Evolutionary conservation across 768 basidiomycete species (phyloP).

Genomic region (Tephrocybe rancida): DNA sequence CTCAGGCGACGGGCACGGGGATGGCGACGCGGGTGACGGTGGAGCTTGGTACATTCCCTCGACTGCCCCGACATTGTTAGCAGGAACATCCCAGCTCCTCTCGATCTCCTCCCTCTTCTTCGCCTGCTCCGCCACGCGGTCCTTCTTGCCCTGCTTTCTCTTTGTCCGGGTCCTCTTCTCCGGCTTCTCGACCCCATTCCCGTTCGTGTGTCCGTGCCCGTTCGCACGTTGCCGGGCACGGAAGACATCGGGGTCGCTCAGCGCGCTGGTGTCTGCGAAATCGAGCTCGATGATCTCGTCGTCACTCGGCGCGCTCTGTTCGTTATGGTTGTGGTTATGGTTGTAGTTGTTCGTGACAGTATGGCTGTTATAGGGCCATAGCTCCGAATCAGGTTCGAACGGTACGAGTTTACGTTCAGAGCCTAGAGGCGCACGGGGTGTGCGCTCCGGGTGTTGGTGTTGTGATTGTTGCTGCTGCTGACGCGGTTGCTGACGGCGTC

Average conservation of each 20-base stretch:
- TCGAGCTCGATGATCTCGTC: slow-evolving; percentile 76
- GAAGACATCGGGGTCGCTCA: slow-evolving; percentile 70
- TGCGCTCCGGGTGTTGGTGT: not conserved
- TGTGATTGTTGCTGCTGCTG: not conserved
- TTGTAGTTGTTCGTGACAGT: not conserved
- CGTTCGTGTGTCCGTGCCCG: slow-evolving; percentile 1
- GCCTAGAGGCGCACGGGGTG: slow-evolving; percentile 1
- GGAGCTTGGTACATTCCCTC: slow-evolving; percentile 13
- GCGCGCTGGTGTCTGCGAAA: slow-evolving; percentile 70
- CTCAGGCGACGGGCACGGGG: slow-evolving; percentile 12
- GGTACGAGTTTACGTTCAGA: slow-evolving; percentile 51
- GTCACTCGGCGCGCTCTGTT: slow-evolving; percentile 20
- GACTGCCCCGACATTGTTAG: slow-evolving; percentile 8
- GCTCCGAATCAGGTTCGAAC: slow-evolving; percentile 63
- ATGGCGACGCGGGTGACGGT: slow-evolving; percentile 15
- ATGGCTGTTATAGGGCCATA: slow-evolving; percentile 59
- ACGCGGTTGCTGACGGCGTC: not conserved
- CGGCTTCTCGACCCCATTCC: slow-evolving; percentile 10
- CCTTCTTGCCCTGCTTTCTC: slow-evolving; percentile 30
- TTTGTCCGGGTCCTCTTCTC: slow-evolving; percentile 7
- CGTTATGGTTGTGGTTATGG: not conserved
- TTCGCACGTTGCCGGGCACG: slow-evolving; percentile 22
- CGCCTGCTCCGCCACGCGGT: slow-evolving; percentile 38
- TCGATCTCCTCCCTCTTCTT: slow-evolving; percentile 54
- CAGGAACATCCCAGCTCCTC: slow-evolving; percentile 62